These are phyloP conservation scores for Talaromyces piceae DNA, from an alignment of 2,329 filamentous ascomycete genomes.

Conservation along the genomic window DNA sequence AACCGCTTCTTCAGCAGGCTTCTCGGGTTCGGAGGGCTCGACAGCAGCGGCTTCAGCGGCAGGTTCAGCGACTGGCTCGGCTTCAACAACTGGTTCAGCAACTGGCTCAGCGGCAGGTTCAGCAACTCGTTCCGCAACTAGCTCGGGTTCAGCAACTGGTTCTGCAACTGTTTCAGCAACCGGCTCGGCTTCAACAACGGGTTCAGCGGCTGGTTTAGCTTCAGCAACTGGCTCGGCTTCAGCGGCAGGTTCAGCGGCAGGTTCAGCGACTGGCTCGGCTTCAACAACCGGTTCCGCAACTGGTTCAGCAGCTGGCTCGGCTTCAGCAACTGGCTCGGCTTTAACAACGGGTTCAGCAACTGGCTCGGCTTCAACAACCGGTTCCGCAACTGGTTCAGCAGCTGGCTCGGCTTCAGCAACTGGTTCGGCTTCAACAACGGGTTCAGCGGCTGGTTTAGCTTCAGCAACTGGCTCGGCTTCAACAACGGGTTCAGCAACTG, in stretches of 20 bases:
- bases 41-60: background rate
- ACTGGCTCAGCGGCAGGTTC: slow-evolving; percentile 1
- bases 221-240: too few species aligned
- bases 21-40: background rate
- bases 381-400: background rate
- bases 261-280: too few species aligned
- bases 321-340: background rate
- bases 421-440: background rate
- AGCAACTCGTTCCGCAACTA: background rate
- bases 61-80: background rate
- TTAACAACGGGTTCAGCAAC: background rate
- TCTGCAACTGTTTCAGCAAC: background rate
- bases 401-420: slow-evolving; percentile 1
- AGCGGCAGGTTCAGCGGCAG: background rate
- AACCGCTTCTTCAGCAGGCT: background rate
- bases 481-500: background rate
- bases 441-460: background rate
- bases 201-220: background rate
- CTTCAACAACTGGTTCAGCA: background rate
- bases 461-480: background rate
- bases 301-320: background rate
- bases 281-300: background rate
- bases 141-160: slow-evolving; percentile 4
- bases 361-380: background rate
- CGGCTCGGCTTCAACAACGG: background rate